Base-by-base conservation (phyloP, 1,139 yeast genomes). In the Nakaseomyces delphensis region DNA sequence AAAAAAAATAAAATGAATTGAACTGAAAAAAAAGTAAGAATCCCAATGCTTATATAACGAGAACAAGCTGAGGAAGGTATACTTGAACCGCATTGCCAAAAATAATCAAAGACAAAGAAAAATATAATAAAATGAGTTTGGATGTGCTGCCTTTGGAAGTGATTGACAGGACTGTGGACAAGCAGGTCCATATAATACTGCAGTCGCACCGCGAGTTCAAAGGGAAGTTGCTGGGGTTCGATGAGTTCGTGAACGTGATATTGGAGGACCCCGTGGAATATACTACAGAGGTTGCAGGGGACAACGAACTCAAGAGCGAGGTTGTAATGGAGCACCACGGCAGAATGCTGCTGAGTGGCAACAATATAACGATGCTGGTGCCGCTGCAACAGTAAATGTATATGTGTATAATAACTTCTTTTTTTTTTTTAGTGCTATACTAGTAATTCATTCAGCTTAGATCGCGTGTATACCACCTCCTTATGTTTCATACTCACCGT, bases 171-270 rank as follows among this genome's bases (percentile, higher is more conserved):
- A 79, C 93, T 48, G 79, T 91, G 36, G 96, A 95, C 15, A 76
- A 85, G 41, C 71, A 74, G 46, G 78, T 91, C 42, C 77, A 85
- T 71, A 86, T 89, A 25, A 73, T 89, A 45, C 71, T 87, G 71
- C 79, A 83, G 51, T 75, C 78, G 46, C 77, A 80, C 50, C 70
- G 71, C 49, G 96, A 89, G 62, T 91, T 87, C 62, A 74, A 76
- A 20, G 98, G 98, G 2, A 84, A 80, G 8, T 70, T 91, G 42
- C 76, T 83, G 21, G 98, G 97, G 0, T 89, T 91, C 62, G 98
- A 91, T 62, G 97, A 91, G 63, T 89, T 81, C 56, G 97, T 91
- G 48, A 91, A 91, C 63, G 81, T 89, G 70, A 95, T 91, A 9
- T 72, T 89, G 48, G 83, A 83, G 56, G 80, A 86, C 54, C 96